Percentiles rank a stretch among this genome's conserved stretches.
These are phyloP conservation scores for Thymus mandschuricus DNA, from an alignment of 257 asterid species.

Conservation along the genomic window DNA sequence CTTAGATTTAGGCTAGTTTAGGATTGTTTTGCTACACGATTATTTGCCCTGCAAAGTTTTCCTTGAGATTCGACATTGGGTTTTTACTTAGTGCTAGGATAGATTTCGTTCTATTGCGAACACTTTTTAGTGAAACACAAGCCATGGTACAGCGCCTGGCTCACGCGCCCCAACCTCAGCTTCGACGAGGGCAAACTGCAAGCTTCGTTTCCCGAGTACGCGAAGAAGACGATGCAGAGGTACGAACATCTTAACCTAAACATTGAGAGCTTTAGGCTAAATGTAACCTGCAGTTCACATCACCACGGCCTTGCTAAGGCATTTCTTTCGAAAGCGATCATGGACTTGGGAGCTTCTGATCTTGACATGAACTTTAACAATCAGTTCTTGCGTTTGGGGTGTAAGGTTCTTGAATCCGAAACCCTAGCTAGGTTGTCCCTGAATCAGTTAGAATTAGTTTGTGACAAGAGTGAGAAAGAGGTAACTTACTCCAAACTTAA, in stretches of 20 bases:
- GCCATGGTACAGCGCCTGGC: not conserved
- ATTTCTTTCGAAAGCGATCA: not conserved
- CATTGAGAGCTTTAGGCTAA: not conserved
- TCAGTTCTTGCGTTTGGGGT: too few relatives aligned
- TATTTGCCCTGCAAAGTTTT: too few relatives aligned
- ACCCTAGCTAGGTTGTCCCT: not conserved
- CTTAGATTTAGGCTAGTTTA: too few relatives aligned
- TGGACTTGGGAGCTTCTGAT: not conserved
- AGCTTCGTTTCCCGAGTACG: not conserved
- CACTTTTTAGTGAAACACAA: too few relatives aligned
- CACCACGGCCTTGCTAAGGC: not conserved
- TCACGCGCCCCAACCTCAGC: not conserved
- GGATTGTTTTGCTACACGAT: too few relatives aligned
- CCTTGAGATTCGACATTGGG: too few relatives aligned
- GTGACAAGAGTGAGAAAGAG: too few relatives aligned
- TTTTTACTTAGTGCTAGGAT: too few relatives aligned
- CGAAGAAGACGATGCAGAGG: not conserved
- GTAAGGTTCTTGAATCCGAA: not conserved
- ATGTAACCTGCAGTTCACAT: too few relatives aligned
- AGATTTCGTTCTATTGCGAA: too few relatives aligned
- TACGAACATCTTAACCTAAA: not conserved
- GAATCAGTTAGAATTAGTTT: too few relatives aligned
- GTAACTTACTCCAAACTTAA: not conserved
- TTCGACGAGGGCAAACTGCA: not conserved
- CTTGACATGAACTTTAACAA: not conserved